phyloP scores from a whole-genome alignment of 208 protist genomes.

The Kentomonas sorsogonicus region DNA sequence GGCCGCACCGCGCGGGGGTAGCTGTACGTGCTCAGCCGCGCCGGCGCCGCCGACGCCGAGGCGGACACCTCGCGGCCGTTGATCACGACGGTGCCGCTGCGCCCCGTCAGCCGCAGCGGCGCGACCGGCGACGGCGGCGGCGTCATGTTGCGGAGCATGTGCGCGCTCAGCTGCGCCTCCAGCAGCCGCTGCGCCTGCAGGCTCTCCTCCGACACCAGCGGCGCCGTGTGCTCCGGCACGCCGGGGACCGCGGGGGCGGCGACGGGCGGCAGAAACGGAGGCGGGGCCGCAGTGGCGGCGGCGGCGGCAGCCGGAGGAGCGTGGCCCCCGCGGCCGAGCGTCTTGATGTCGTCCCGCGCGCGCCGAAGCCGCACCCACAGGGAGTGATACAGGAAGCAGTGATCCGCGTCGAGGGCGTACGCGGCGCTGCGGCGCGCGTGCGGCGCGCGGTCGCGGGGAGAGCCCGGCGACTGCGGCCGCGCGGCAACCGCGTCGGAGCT shows the following conservation, averaged over 20 bases:
- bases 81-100: not conserved
- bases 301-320: not conserved
- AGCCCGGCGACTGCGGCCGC: no score
- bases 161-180: no score
- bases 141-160: not conserved
- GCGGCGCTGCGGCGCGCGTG: no score
- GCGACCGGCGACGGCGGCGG: not conserved
- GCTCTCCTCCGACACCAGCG: not conserved
- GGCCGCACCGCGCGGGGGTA: not conserved
- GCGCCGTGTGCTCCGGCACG: not conserved
- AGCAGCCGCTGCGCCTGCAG: not conserved
- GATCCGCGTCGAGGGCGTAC: no score
- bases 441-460: no score
- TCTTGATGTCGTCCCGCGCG: no score
- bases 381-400: no score
- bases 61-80: not conserved
- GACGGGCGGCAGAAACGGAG: not conserved
- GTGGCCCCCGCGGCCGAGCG: constrained; percentile 1
- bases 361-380: no score
- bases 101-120: not conserved
- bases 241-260: not conserved
- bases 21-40: not conserved
- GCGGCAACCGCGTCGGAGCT: no score
- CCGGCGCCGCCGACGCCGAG: not conserved
- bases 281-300: not conserved